Evolutionary conservation across 805 yeast genomes (phyloP), one percentile per base, ranked within the genome.

Genomic region (Hanseniaspora vineae): DNA sequence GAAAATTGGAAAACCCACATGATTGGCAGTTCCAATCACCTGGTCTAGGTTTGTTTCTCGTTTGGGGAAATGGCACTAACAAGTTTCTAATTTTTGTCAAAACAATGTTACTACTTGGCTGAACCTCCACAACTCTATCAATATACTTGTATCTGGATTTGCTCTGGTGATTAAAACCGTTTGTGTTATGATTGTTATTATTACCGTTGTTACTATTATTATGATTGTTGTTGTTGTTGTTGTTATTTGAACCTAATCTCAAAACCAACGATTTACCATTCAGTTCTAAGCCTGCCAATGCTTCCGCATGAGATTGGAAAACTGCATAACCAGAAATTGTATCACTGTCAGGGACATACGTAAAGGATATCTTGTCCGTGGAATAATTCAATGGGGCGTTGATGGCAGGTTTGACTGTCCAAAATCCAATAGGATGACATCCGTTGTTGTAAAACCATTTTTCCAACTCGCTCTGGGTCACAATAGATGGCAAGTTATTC

Each of bases 11-110:
- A 58, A 89, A 89, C 1, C 96, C 96, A 70, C 97, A 89, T 6
- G 89, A 80, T 23, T 96, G 95, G 64, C 97, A 89, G n/a, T 84
- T 85, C 97, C 97, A 89, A 62, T 89, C 97, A 18, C 97, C 97
- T 0, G 97, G 97, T 59, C 97, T 73, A 19, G 96, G 95, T 56
- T 92, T 73, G 64, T 89, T 88, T 54, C 86, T 83, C 35, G 80
- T 75, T 31, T 82, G 78, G 14, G 96, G 95, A 66, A 89, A 89
- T 3, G 94, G 87, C 0, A 85, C 74, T 50, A 89, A 68, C 42
- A 89, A 75, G 39, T 84, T 95, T 54, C 78, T 83, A 1, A 96
- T 95, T 51, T 78, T 75, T 54, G 86, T 96, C 44, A 89, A 69
- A 2, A 89, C 84, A 39, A 74, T 67, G 2, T 81, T 74, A 40